Evolutionary conservation across 2,329 filamentous ascomycete species (phyloP), one percentile per base, ranked within the genome.

Genomic region (Hypoxylon sp.): DNA sequence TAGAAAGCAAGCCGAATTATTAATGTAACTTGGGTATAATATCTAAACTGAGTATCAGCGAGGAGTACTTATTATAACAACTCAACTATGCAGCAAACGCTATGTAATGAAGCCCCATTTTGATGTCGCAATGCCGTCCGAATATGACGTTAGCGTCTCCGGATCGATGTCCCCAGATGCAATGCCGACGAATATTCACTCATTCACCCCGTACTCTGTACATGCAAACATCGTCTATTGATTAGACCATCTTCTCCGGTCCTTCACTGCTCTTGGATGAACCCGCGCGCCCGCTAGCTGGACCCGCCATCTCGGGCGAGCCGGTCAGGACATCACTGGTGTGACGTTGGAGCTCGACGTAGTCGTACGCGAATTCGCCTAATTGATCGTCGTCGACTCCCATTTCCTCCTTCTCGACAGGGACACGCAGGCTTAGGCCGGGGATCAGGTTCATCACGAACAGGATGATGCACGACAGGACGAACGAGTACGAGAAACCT

Each of bases 331-430:
- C 67, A 37, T 81, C 83, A 64, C 78, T 80, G 59, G 94, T 87
- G 72, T 94, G 90, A 59, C 86, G 83, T 41, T 82, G 83, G 50
- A 88, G 76, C 85, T 94, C 91, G 72, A 94, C 91, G 77, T 94
- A 94, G 78, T 94, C 91, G 82, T 93, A 94, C 27, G 91, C 91
- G 74, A 94, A 94, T 80, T 94, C 91, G 78, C 91, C 91, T 54
- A 93, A 88, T 81, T 94, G 89, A 76, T 87, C 86, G 74, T 93
- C 91, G 74, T 94, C 91, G 29, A 88, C 81, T 53, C 90, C 90
- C 23, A 90, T 81, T 56, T 92, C 85, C 80, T 92, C 90, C 54
- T 90, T 89, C 72, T 90, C 88, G 69, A 88, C 81, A 12, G 83
- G 82, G 62, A 89, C 90, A 59, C 90, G 88, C 52, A 93, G 87